Percentiles rank a stretch among this genome's conserved stretches.
Evolutionary conservation across 1,284 basidiomycete genomes (phyloP).

Genomic region (Sporisorium scitamineum): DNA sequence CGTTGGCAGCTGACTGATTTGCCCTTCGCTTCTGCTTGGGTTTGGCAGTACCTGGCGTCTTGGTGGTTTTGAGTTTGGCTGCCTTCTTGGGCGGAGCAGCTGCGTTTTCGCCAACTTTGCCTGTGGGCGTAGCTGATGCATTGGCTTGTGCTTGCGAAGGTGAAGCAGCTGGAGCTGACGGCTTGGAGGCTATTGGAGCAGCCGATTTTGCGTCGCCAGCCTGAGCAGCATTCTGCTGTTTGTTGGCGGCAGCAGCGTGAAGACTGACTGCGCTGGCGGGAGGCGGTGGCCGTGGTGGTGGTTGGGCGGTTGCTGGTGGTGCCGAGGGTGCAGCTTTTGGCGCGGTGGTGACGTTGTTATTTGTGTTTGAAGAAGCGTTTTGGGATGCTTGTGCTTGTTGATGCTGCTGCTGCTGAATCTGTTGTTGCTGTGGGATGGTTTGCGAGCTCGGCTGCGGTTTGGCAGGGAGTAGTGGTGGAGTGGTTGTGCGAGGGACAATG

Average conservation of each 20-base stretch:
- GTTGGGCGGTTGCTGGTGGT: background rate
- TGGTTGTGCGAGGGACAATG: conserved; percentile 11
- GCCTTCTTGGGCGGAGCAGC: conserved; percentile 24
- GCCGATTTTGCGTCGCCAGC: background rate
- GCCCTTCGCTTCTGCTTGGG: conserved; percentile 51
- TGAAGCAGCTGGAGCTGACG: background rate
- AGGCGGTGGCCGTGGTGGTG: conserved; percentile 20
- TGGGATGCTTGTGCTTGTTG: conserved; percentile 1
- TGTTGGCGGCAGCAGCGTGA: conserved; percentile 27
- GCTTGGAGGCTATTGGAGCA: conserved; percentile 13
- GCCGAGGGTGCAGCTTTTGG: conserved; percentile 1
- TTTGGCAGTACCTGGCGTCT: conserved; percentile 32
- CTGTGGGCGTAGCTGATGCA: background rate
- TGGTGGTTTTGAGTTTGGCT: conserved; percentile 17
- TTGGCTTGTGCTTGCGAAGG: background rate
- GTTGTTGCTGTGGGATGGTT: conserved; percentile 16
- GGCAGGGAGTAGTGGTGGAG: conserved; percentile 18
- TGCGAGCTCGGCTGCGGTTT: background rate
- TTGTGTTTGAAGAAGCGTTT: conserved; percentile 8
- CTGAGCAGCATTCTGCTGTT: conserved; percentile 11
- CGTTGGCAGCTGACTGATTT: conserved; percentile 28
- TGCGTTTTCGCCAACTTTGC: conserved; percentile 4
- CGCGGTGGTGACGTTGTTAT: background rate
- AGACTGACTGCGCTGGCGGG: conserved; percentile 43
- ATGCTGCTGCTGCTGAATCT: conserved; percentile 32